phyloP scores from a whole-genome alignment of 768 basidiomycete species.

The Phanerochaete sordida region DNA sequence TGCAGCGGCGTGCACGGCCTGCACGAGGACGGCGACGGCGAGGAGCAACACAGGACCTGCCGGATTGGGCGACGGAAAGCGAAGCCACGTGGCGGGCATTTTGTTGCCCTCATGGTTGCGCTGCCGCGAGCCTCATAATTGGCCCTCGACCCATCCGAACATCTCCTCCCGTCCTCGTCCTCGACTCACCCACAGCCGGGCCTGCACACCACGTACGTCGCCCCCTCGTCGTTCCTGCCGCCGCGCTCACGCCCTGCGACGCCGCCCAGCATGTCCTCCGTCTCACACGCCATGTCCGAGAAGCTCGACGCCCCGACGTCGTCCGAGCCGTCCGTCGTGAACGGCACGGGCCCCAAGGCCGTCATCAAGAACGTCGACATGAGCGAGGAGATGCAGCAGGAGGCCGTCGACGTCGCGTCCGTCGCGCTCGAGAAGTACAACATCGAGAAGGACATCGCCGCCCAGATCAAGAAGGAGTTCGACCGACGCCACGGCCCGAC shows the following conservation, averaged over 20 bases:
- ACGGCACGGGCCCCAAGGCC: constrained; percentile 59
- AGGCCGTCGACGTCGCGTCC: constrained; percentile 84
- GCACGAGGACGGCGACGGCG: not conserved
- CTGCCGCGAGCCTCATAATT: not conserved
- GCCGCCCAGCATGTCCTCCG: not conserved
- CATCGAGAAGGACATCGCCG: constrained; percentile 98
- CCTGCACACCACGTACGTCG: not conserved
- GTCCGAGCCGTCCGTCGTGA: constrained; percentile 32
- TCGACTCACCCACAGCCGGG: not conserved
- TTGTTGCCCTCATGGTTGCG: not conserved
- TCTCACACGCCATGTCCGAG: constrained; percentile 25
- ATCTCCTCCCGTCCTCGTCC: not conserved
- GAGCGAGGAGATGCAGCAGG: constrained; percentile 95
- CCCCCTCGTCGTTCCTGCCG: not conserved
- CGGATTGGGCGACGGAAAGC: not conserved
- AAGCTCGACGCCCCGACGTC: constrained; percentile 59
- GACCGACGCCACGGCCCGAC: constrained; percentile 90
- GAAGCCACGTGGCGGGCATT: not conserved
- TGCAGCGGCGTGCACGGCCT: not conserved
- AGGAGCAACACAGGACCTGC: not conserved
- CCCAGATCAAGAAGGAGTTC: constrained; percentile 97
- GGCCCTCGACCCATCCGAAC: not conserved
- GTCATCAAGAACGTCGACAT: constrained; percentile 97
- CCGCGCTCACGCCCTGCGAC: not conserved
- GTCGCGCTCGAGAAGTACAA: constrained; percentile 85